Evolutionary conservation across 495 filamentous ascomycete genomes (phyloP).

Genomic region (Penicillium manginii): DNA sequence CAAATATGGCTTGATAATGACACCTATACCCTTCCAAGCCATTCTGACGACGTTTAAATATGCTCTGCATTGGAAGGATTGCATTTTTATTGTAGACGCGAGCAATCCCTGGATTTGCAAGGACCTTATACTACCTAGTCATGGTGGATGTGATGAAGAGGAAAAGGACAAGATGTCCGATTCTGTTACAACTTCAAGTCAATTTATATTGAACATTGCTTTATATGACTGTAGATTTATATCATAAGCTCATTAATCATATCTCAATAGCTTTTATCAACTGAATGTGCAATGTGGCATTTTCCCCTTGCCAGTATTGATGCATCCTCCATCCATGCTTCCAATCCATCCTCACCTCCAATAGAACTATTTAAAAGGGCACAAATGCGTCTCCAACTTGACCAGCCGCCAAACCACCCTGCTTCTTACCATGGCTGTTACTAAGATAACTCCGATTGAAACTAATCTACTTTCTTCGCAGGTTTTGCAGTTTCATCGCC

Average conservation of each 20-base stretch:
- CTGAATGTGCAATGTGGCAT: not conserved
- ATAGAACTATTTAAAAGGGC: conserved; percentile 49
- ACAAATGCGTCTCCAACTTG: conserved; percentile 53
- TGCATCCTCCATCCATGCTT: not conserved
- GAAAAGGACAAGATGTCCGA: no score
- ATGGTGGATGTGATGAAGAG: not conserved
- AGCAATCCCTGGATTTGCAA: conserved; percentile 23
- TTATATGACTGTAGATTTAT: no score
- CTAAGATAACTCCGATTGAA: conserved; percentile 63
- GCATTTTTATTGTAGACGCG: conserved; percentile 31
- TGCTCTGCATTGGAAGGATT: conserved; percentile 30
- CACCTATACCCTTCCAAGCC: conserved; percentile 29
- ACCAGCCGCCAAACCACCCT: conserved; percentile 33
- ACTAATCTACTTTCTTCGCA: conserved; percentile 83
- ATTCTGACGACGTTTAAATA: conserved; percentile 34
- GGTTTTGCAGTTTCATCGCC: conserved; percentile 77
- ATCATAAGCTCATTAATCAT: conserved; percentile 4
- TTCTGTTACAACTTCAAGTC: no score
- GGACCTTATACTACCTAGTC: conserved; percentile 18
- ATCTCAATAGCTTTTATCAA: not conserved
- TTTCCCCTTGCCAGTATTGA: not conserved
- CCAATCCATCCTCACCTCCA: conserved; percentile 25
- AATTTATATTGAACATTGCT: no score
- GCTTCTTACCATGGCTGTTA: conserved; percentile 31
- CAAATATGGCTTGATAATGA: conserved; percentile 41